Evolutionary conservation across 2,329 filamentous ascomycete species (phyloP).

Genomic region (Claviceps capensis): DNA sequence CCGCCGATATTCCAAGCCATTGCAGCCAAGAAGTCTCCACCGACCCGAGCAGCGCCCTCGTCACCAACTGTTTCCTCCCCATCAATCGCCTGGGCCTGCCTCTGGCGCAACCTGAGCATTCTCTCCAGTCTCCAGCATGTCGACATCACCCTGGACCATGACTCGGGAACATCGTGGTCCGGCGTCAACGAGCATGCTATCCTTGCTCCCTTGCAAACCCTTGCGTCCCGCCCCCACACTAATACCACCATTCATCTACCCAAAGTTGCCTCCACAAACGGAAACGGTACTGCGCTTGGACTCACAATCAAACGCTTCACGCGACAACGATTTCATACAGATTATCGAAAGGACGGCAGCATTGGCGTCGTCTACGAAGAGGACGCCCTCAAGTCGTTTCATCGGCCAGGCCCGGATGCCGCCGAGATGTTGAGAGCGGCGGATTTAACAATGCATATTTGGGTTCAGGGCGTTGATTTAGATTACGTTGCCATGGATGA

Average conservation of each 20-base stretch:
- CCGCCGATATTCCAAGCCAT: conserved; percentile 1
- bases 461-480: conserved; percentile 5
- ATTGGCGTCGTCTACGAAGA: conserved; percentile 6
- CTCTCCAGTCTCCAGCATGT: conserved; percentile 1
- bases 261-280: not conserved
- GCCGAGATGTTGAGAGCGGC: conserved; percentile 1
- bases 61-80: not conserved
- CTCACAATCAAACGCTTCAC: conserved; percentile 1
- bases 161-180: conserved; percentile 5
- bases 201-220: not conserved
- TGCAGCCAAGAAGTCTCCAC: not conserved
- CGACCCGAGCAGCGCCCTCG: not conserved
- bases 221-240: not conserved
- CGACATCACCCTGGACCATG: conserved; percentile 5
- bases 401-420: not conserved
- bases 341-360: conserved; percentile 4
- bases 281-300: not conserved
- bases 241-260: conserved; percentile 1
- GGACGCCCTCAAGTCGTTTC: conserved; percentile 4
- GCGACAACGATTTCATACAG: conserved; percentile 4
- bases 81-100: not conserved
- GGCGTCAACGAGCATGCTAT: conserved; percentile 4
- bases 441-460: conserved; percentile 5
- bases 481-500: conserved; percentile 4
- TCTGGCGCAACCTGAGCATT: conserved; percentile 1